Evolutionary conservation across 148 eudicot species (phyloP), one percentile per base, ranked within the genome.

Genomic region (Polygonum aviculare): DNA sequence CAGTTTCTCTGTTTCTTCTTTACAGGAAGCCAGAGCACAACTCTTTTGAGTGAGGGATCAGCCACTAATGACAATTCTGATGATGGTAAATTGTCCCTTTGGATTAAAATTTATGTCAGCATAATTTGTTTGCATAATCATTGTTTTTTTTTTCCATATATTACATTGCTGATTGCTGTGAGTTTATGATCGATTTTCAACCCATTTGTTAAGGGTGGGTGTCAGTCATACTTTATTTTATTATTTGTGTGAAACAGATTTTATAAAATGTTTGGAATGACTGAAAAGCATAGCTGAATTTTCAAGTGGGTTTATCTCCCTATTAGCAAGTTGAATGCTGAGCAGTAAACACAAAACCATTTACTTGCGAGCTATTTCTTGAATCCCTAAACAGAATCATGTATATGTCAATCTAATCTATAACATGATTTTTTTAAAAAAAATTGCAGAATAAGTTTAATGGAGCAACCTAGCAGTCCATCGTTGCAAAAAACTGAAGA

Each of bases 401-500:
- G 39, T 62, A n/a, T n/a, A n/a, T n/a, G n/a, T n/a, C 16, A 60
- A 26, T 60, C 5, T 10, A 26, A 26, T 22, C 38, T 11, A 4
- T 11, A 1, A 26, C 26, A 8, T 18, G 59, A 4, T 26, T 31
- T 36, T 73, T n/a, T 59, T 49, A 69, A 69, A 69, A n/a, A n/a
- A n/a, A n/a, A n/a, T 48, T 63, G 79, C 84, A 90, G 96, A 90
- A 67, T 90, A 92, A 74, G 97, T 89, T n/a, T n/a, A n/a, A n/a
- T n/a, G 47, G 93, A 89, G 92, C 97, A 88, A 80, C 97, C 98
- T 52, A 86, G 99, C 83, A 96, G 98, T 83, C 99, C 98, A 75
- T 93, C 99, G 59, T 83, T 91, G 78, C 88, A 91, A 81, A 93
- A 85, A 80, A 82, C 89, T 7, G 91, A 93, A 84, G 98, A 93